Evolutionary conservation across 179 eudicot genomes (phyloP), one percentile per base, ranked within the genome.

Genomic region (Gypsophila paniculata): DNA sequence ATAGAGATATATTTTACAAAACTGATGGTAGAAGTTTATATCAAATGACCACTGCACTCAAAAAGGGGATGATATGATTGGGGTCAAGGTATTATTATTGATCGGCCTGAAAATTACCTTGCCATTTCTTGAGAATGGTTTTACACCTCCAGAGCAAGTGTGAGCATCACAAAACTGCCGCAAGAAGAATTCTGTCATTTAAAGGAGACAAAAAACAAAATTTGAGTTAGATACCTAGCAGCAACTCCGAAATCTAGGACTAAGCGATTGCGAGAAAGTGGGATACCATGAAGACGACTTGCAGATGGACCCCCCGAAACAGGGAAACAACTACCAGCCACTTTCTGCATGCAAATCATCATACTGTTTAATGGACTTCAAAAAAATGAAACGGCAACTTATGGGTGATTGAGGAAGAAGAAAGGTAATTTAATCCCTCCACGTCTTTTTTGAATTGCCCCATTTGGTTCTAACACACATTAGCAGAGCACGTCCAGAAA

Each of bases 121-220:
- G 85, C 92, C 91, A 32, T 96, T 96, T 77, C 81, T 84, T 21
- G 92, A 70, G 70, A 90, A 93, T 12, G 98, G 96, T 75, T 88
- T 87, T 69, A 44, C 76, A 69, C 87, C 83, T 70, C 84, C 85
- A 26, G 86, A 81, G 80, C 96, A 93, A 61, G 87, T 76, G 78
- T 92, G 98, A 14, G 90, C 91, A 84, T 93, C 93, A 77, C 98
- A 90, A 68, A 93, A 89, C 76, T 90, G 98, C 70, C 81, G 89
- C 83, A 93, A 65, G 77, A 93, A 90, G 21, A 93, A 80, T 73
- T 89, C 98, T 90, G 83, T 42, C 64, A 68, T 55, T 55, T 48
- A 21, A 67, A 34, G 53, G 32, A 46, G 60, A 48, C 12, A 51
- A 48, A 55, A 23, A 13, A 38, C 25, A 29, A 6, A 39, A 38